Percentiles rank a stretch among this genome's conserved stretches.
These are phyloP conservation scores for Talaromyces sp. DNA, from an alignment of 2,329 filamentous ascomycete species.

Conservation along the genomic window DNA sequence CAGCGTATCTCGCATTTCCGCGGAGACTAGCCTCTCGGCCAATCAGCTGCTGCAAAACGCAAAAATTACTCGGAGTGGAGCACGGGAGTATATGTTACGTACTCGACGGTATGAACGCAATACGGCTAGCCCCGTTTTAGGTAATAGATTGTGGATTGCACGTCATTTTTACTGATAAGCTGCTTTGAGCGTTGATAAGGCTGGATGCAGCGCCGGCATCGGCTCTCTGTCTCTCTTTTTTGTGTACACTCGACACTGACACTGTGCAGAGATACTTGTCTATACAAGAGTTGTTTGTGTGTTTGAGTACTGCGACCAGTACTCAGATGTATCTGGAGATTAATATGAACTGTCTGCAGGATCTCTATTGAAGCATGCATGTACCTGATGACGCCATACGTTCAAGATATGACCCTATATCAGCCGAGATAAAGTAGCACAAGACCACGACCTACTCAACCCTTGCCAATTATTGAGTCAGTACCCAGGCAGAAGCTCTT, in stretches of 20 bases:
- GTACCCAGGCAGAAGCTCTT: background rate
- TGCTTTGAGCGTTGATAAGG: background rate
- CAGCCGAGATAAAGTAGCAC: background rate
- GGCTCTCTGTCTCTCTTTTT: too few relatives aligned
- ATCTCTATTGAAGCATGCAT: background rate
- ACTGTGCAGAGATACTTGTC: background rate
- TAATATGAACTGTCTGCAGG: too few relatives aligned
- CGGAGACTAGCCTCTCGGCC: background rate
- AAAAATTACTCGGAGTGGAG: slow-evolving; percentile 1
- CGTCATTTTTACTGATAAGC: slow-evolving; percentile 12
- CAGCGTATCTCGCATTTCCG: slow-evolving; percentile 5
- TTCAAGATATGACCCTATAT: background rate
- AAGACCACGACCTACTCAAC: background rate
- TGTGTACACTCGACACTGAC: too few relatives aligned
- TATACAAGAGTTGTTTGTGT: background rate
- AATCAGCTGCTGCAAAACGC: background rate
- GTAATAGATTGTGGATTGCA: slow-evolving; percentile 11
- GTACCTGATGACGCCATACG: background rate
- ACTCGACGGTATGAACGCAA: too few relatives aligned
- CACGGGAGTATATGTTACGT: background rate
- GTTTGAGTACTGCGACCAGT: background rate
- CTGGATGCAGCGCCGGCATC: background rate
- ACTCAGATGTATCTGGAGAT: background rate
- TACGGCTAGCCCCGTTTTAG: slow-evolving; percentile 11
- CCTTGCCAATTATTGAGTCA: background rate